Evolutionary conservation across 176 grass and related monocot species (phyloP).

Genomic region (Oryza meyeriana): DNA sequence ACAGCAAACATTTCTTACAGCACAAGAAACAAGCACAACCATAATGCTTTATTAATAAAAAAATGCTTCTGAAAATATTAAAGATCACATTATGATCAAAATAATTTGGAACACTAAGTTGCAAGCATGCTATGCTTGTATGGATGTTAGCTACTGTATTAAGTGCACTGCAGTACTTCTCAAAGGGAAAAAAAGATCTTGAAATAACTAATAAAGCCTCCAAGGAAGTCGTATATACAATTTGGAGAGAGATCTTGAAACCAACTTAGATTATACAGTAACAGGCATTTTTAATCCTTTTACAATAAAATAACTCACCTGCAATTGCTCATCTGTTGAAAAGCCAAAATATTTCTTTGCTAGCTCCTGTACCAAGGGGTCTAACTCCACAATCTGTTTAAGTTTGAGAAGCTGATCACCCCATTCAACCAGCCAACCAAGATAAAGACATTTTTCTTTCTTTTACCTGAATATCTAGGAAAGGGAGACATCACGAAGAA

Average conservation of each 20-base stretch:
- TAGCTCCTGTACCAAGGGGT: conserved; percentile 72
- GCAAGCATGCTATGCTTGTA: background rate
- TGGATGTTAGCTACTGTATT: conserved; percentile 1
- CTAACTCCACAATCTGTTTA: conserved; percentile 83
- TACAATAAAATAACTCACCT: conserved; percentile 44
- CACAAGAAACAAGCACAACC: background rate
- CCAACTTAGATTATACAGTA: background rate
- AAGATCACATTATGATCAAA: conserved; percentile 1
- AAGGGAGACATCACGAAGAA: conserved; percentile 87
- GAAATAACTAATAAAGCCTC: background rate
- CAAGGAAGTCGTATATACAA: background rate
- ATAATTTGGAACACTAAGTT: background rate
- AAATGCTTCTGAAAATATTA: background rate
- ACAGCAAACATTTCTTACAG: background rate
- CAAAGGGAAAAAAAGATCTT: background rate
- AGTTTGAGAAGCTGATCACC: conserved; percentile 25
- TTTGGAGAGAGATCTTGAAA: background rate
- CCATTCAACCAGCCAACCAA: background rate
- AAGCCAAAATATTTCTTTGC: conserved; percentile 77
- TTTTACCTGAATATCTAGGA: conserved; percentile 81
- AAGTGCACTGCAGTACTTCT: background rate
- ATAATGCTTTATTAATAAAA: background rate
- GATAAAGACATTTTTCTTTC: background rate
- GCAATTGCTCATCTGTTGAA: conserved; percentile 63
- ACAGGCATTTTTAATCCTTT: background rate